Conservation (phyloP, 345 rosid species). For the Pistacia integerrima region DNA sequence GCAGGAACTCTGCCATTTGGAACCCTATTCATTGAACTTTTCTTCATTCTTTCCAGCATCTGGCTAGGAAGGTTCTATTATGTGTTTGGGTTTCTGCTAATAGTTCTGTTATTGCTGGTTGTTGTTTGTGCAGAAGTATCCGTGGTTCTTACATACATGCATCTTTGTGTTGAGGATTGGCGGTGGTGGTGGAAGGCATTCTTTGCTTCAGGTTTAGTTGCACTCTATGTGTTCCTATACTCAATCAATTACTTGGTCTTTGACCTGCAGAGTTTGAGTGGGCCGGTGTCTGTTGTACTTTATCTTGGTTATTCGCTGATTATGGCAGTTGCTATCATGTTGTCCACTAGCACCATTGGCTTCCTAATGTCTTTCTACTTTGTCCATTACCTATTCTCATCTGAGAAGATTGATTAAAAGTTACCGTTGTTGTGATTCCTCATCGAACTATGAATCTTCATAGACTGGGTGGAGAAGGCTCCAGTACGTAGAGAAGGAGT, state of each 20-base stretch:
- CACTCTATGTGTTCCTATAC: slow-evolving; percentile 74
- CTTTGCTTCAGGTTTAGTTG: slow-evolving; percentile 81
- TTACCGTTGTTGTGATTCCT: background rate
- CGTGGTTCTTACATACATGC: slow-evolving; percentile 83
- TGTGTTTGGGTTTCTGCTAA: slow-evolving; percentile 75
- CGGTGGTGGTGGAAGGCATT: slow-evolving; percentile 95
- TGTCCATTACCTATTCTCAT: slow-evolving; percentile 83
- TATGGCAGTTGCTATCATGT: slow-evolving; percentile 79
- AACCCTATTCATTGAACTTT: slow-evolving; percentile 74
- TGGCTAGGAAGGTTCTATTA: slow-evolving; percentile 87
- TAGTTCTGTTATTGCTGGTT: slow-evolving; percentile 63
- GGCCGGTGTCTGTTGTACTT: slow-evolving; percentile 74
- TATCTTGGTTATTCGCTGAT: slow-evolving; percentile 76
- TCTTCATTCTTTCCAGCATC: slow-evolving; percentile 84
- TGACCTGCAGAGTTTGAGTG: slow-evolving; percentile 78
- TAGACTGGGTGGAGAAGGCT: slow-evolving; percentile 14
- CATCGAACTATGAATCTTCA: slow-evolving; percentile 5
- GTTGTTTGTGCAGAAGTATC: slow-evolving; percentile 81
- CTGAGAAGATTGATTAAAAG: slow-evolving; percentile 72
- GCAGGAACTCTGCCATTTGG: slow-evolving; percentile 89
- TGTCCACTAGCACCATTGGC: slow-evolving; percentile 79
- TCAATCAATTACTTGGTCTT: slow-evolving; percentile 80
- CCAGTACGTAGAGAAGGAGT: slow-evolving; percentile 17
- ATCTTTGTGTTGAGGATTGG: slow-evolving; percentile 89
- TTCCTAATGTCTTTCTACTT: slow-evolving; percentile 77